Evolutionary conservation across 2,329 filamentous ascomycete genomes (phyloP).

Genomic region (Coniochaeta pulveracea): DNA sequence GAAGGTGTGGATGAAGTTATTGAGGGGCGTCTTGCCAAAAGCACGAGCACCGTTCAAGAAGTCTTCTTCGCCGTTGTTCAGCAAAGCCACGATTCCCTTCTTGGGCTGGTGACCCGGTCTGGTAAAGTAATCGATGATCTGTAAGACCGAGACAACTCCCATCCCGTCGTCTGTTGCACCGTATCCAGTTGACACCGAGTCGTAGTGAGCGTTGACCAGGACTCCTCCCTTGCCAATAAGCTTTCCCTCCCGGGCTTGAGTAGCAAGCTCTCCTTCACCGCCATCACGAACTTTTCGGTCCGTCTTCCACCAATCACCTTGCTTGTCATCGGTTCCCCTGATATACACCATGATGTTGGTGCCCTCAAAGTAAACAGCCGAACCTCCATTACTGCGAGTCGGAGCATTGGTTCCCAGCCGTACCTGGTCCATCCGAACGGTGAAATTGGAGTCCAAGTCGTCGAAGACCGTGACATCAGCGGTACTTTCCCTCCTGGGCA

Average conservation of each 20-base stretch:
- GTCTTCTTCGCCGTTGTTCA: conserved; percentile 97
- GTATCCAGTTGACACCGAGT: conserved; percentile 80
- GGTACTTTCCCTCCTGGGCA: conserved; percentile 8
- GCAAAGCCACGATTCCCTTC: conserved; percentile 68
- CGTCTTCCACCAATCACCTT: conserved; percentile 59
- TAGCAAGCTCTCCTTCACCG: too few species aligned
- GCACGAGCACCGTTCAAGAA: conserved; percentile 77
- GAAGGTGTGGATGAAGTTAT: conserved; percentile 74
- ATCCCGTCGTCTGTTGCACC: conserved; percentile 93
- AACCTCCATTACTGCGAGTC: conserved; percentile 15
- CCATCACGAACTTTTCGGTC: too few species aligned
- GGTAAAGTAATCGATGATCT: conserved; percentile 81
- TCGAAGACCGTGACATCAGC: conserved; percentile 54
- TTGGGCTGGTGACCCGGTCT: conserved; percentile 58
- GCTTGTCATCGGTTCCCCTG: conserved; percentile 64
- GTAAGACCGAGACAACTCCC: conserved; percentile 75
- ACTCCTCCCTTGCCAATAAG: conserved; percentile 60
- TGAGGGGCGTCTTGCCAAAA: conserved; percentile 73
- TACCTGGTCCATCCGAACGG: conserved; percentile 36
- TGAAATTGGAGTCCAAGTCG: conserved; percentile 69
- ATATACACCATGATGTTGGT: conserved; percentile 91
- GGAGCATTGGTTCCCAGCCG: conserved; percentile 16
- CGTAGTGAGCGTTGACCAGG: conserved; percentile 90
- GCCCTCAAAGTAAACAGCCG: conserved; percentile 75
- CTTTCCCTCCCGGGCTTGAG: too few species aligned